Evolutionary conservation across 179 eudicot genomes (phyloP).

Genomic region (Pouteria campechiana): DNA sequence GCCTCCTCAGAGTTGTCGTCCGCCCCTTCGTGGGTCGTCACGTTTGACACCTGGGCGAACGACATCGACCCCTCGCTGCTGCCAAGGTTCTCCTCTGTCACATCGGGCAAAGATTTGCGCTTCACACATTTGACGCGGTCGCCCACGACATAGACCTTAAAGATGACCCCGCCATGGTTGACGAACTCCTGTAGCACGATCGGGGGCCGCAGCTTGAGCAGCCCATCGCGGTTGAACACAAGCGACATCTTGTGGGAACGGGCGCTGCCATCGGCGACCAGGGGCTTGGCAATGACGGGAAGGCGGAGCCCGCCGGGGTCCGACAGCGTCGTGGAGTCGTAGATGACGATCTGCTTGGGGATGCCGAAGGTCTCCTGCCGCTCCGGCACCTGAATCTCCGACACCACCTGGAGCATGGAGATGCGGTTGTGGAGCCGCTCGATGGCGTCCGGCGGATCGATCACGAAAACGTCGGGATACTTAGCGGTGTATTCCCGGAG

Average conservation of each 20-base stretch:
- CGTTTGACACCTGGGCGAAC: constrained; percentile 20
- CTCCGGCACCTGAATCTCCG: constrained; percentile 8
- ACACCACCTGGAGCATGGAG: constrained; percentile 60
- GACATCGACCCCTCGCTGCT: constrained; percentile 11
- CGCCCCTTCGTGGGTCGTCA: constrained; percentile 8
- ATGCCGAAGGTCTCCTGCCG: constrained; percentile 37
- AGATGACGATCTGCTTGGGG: constrained; percentile 56
- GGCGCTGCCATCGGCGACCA: constrained; percentile 38
- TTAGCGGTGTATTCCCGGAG: constrained; percentile 21
- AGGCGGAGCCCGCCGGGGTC: constrained; percentile 24
- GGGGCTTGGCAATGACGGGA: constrained; percentile 35
- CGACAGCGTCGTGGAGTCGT: constrained; percentile 29
- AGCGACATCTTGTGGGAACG: constrained; percentile 30
- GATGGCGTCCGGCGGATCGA: constrained; percentile 49
- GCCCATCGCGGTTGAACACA: constrained; percentile 18
- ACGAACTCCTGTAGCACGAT: constrained; percentile 35
- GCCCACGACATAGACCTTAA: constrained; percentile 38
- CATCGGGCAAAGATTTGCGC: constrained; percentile 31
- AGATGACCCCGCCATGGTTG: constrained; percentile 35
- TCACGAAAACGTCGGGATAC: constrained; percentile 32
- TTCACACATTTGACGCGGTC: constrained; percentile 27
- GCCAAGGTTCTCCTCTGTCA: constrained; percentile 19
- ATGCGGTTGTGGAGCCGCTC: constrained; percentile 57
- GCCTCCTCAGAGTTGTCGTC: constrained; percentile 13
- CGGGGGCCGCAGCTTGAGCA: constrained; percentile 25